These are phyloP conservation scores for Amanita exitialis DNA, from an alignment of 768 basidiomycete species.

Conservation along the genomic window DNA sequence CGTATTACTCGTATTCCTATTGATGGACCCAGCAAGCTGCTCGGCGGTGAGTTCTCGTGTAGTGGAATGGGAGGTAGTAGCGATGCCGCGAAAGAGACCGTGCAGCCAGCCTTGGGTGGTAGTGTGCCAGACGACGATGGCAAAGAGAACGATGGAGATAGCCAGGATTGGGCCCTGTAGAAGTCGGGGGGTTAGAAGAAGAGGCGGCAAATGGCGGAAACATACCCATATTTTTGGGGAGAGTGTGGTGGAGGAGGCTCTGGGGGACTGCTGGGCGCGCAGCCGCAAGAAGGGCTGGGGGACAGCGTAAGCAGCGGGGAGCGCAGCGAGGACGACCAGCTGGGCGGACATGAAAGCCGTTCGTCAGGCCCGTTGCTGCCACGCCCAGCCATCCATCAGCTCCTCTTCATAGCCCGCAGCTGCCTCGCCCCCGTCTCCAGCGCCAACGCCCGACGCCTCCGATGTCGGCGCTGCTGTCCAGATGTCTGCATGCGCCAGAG, in stretches of 20 bases:
- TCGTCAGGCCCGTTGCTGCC: too few species aligned
- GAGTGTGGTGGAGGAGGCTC: neutral
- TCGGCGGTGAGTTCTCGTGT: conserved; percentile 41
- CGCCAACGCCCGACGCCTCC: too few species aligned
- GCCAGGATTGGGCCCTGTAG: neutral
- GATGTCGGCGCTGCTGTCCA: too few species aligned
- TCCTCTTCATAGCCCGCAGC: too few species aligned
- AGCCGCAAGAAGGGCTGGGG: neutral
- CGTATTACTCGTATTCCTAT: conserved; percentile 10
- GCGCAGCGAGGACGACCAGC: too few species aligned
- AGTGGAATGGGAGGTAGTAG: neutral
- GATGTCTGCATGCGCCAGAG: too few species aligned
- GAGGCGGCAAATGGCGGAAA: neutral
- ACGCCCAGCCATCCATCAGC: too few species aligned
- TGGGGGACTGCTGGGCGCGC: neutral
- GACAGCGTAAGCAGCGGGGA: neutral
- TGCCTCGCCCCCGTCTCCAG: too few species aligned
- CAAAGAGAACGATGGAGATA: neutral
- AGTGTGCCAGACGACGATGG: neutral
- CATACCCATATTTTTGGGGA: neutral
- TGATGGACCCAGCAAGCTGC: conserved; percentile 42
- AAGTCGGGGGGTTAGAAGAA: neutral
- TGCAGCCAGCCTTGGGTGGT: neutral
- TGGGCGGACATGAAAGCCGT: too few species aligned
- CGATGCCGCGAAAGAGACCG: neutral